Evolutionary conservation across 2,329 filamentous ascomycete species (phyloP).

Genomic region (Eutypella sp.): DNA sequence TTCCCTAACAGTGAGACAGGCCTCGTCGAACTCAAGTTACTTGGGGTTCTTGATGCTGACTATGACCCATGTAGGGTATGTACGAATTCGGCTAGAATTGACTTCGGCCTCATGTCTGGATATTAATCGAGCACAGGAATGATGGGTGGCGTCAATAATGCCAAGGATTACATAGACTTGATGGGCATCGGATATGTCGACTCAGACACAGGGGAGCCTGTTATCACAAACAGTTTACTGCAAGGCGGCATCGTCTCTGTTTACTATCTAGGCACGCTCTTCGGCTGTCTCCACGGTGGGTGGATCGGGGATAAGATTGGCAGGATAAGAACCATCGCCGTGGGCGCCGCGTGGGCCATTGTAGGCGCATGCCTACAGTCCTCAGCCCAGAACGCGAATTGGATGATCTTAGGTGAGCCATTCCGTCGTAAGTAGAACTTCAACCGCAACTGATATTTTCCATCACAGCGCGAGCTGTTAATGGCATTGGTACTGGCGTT

Average conservation of each 20-base stretch:
- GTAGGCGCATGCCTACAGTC: constrained; percentile 60
- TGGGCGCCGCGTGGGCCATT: constrained; percentile 53
- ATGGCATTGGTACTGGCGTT: constrained; percentile 64
- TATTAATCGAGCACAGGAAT: constrained; percentile 20
- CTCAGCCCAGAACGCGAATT: constrained; percentile 58
- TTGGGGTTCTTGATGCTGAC: neutral
- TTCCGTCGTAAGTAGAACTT: neutral
- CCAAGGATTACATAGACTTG: constrained; percentile 56
- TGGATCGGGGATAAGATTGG: constrained; percentile 60
- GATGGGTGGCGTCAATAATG: constrained; percentile 63
- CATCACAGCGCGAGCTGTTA: constrained; percentile 49
- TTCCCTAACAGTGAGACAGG: constrained; percentile 39
- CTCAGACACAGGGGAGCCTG: constrained; percentile 38
- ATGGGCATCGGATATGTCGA: constrained; percentile 62
- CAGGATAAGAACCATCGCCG: constrained; percentile 58
- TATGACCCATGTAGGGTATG: neutral
- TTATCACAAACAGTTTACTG: constrained; percentile 54
- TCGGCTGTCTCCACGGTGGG: constrained; percentile 59
- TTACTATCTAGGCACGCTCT: constrained; percentile 55
- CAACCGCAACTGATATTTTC: constrained; percentile 2
- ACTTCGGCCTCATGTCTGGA: neutral
- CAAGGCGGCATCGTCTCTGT: constrained; percentile 58
- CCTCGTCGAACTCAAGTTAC: constrained; percentile 45
- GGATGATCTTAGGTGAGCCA: constrained; percentile 62
- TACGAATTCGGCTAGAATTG: neutral